Evolutionary conservation across 2,329 filamentous ascomycete genomes (phyloP), one percentile per base, ranked within the genome.

Genomic region (Sporothrix schenckii): DNA sequence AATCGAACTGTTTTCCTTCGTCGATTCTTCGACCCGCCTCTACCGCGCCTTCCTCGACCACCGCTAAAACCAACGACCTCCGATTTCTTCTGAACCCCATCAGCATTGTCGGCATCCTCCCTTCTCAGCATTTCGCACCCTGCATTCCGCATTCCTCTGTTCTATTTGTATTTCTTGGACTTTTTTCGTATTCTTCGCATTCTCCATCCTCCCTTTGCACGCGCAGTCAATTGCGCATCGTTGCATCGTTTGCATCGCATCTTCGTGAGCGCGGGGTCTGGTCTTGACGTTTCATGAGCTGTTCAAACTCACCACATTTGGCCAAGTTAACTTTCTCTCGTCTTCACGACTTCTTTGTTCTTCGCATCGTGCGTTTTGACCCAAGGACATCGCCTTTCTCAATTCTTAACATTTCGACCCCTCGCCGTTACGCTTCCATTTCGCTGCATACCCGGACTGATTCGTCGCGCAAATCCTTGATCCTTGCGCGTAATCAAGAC

Each of bases 181-280:
- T 9, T 16, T 16, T n/a, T 53, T 58, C 16, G 44, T 11, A 24
- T 44, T 47, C 21, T 47, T 27, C 7, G 41, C n/a, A 44, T 16
- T 19, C 6, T 4, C 9, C 49, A 50, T 16, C 4, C 19, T 27
- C 11, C 2, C 21, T 13, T n/a, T n/a, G 14, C n/a, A 27, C 39
- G 63, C 49, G 47, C 44, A 52, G 30, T n/a, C 63, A 66, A 66
- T 66, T 66, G 44, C 47, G 47, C 47, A 39, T 63, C 58, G 60
- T 27, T 49, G 47, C 47, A 39, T 63, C 58, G 60, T 27, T 49
- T 63, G 60, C 24, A 65, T 21, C 24, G 47, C 47, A 39, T 52
- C 49, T 19, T 53, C 27, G 16, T 41, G 49, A 66, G 49, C 19
- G 63, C 63, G 63, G 63, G 63, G 63, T 53, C 9, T 66, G 19